Percentiles rank a stretch among this genome's conserved stretches.
phyloP scores from a whole-genome alignment of 306 rosid genomes.

The Vigna trinervia region DNA sequence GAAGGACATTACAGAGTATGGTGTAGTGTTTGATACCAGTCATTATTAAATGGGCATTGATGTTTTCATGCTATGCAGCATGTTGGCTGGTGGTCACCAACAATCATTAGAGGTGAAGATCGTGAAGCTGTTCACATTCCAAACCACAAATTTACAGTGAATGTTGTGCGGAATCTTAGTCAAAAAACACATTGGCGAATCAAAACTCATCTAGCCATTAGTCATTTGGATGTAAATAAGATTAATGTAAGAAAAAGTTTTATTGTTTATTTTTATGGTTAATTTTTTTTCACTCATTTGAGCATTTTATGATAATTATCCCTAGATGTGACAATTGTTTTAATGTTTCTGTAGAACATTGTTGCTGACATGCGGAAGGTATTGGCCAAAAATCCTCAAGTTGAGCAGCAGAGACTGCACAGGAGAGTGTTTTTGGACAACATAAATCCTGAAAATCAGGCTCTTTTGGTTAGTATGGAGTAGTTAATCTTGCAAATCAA shows the following conservation, averaged over 20 bases:
- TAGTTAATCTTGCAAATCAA: constrained; percentile 27
- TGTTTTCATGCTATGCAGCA: constrained; percentile 65
- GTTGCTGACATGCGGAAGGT: constrained; percentile 99
- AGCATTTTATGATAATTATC: constrained; percentile 27
- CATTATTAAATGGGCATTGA: constrained; percentile 29
- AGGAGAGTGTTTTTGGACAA: constrained; percentile 96
- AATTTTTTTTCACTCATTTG: constrained; percentile 27
- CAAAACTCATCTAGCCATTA: constrained; percentile 90
- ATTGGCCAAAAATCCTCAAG: constrained; percentile 94
- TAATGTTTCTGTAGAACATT: constrained; percentile 67
- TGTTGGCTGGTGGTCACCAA: constrained; percentile 99
- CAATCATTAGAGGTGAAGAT: constrained; percentile 93
- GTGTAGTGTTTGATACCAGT: constrained; percentile 35
- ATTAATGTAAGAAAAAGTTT: constrained; percentile 69
- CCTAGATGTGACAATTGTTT: constrained; percentile 35
- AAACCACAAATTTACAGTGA: constrained; percentile 93
- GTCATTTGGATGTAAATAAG: constrained; percentile 92
- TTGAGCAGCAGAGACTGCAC: constrained; percentile 94
- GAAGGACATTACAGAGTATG: constrained; percentile 23
- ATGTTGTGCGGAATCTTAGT: constrained; percentile 85
- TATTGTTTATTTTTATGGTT: neutral
- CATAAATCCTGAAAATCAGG: constrained; percentile 80
- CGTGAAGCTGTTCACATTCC: constrained; percentile 99
- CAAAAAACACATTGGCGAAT: constrained; percentile 98
- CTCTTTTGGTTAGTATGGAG: constrained; percentile 81